Conservation (phyloP, 106 monocot genomes). For the Dioscorea dumetorum region DNA sequence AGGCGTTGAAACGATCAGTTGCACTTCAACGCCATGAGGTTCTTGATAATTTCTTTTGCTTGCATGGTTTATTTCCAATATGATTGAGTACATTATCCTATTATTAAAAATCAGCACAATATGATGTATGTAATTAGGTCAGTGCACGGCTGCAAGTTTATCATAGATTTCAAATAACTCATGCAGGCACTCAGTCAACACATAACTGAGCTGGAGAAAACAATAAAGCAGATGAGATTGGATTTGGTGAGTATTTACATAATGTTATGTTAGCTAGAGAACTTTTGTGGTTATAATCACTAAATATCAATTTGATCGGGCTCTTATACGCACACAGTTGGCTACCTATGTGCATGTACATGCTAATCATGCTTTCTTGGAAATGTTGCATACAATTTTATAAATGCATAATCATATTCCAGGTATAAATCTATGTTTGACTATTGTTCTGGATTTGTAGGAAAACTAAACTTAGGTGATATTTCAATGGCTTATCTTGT, state of each 20-base stretch:
- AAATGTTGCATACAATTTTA: too few relatives aligned
- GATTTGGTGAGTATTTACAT: slow-evolving; percentile 43
- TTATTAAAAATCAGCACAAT: neutral
- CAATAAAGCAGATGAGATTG: slow-evolving; percentile 44
- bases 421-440: too few relatives aligned
- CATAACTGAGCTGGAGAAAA: slow-evolving; percentile 50
- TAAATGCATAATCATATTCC: too few relatives aligned
- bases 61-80: neutral
- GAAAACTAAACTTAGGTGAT: too few relatives aligned
- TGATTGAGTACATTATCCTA: neutral
- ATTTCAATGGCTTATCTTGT: too few relatives aligned
- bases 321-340: too few relatives aligned
- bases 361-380: too few relatives aligned
- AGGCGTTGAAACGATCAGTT: slow-evolving; percentile 90
- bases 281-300: too few relatives aligned
- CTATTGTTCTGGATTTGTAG: too few relatives aligned
- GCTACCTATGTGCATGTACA: too few relatives aligned
- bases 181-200: slow-evolving; percentile 72
- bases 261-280: too few relatives aligned
- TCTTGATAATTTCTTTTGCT: slow-evolving; percentile 16
- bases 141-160: neutral
- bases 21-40: slow-evolving; percentile 99
- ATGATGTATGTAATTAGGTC: neutral
- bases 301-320: too few relatives aligned
- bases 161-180: slow-evolving; percentile 4